A percentile compares a stretch with the other conserved stretches of the same genome.
These are phyloP conservation scores for Beauveria varroae DNA, from an alignment of 2,329 filamentous ascomycete genomes.

Conservation along the genomic window DNA sequence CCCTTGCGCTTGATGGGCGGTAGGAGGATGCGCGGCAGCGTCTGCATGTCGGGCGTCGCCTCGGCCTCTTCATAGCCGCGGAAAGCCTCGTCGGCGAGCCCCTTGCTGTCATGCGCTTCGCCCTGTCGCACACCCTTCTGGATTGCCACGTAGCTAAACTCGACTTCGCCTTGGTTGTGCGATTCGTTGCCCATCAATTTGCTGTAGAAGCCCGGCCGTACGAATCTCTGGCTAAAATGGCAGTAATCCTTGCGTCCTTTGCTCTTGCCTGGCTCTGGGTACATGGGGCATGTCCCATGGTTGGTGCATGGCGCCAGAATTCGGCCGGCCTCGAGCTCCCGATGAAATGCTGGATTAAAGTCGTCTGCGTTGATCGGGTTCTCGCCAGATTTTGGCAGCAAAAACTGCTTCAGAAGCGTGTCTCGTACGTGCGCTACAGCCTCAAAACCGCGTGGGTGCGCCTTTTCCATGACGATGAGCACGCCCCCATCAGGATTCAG, in stretches of 20 bases:
- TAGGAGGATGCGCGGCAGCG: conserved; percentile 70
- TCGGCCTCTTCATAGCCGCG: conserved; percentile 56
- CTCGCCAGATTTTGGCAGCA: conserved; percentile 43
- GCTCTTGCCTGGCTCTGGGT: conserved; percentile 60
- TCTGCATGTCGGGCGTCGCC: conserved; percentile 47
- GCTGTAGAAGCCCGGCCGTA: conserved; percentile 76
- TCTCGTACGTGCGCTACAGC: conserved; percentile 79
- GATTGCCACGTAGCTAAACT: conserved; percentile 84
- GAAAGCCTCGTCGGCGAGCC: conserved; percentile 60
- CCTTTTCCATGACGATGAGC: conserved; percentile 83
- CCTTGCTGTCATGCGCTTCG: conserved; percentile 37
- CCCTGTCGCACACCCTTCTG: conserved; percentile 57
- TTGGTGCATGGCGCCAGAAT: conserved; percentile 79
- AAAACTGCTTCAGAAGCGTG: conserved; percentile 67
- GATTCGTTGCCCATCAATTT: conserved; percentile 56
- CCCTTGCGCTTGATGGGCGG: conserved; percentile 80
- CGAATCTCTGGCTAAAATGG: conserved; percentile 82
- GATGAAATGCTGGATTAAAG: conserved; percentile 30
- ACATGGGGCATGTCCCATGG: conserved; percentile 85
- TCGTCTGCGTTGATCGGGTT: conserved; percentile 26
- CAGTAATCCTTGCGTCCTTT: conserved; percentile 81
- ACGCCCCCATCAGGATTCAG: conserved; percentile 79
- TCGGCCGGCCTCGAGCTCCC: conserved; percentile 51
- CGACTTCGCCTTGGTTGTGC: conserved; percentile 81
- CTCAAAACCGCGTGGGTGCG: conserved; percentile 85